These are phyloP conservation scores for Castanospermum australe DNA, from an alignment of 306 rosid genomes.

Conservation along the genomic window DNA sequence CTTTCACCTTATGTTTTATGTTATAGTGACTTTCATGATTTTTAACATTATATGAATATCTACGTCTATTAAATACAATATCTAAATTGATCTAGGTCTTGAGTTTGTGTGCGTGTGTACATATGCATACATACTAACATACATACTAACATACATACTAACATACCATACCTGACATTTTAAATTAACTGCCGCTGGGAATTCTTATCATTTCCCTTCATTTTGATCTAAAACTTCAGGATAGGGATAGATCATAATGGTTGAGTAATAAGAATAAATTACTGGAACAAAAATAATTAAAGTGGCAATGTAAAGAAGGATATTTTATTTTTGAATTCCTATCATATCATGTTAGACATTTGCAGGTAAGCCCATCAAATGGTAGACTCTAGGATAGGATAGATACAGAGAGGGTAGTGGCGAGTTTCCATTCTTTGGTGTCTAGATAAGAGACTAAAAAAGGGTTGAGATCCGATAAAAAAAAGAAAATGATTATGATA, in stretches of 20 bases:
- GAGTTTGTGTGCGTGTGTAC: neutral
- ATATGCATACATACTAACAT: neutral
- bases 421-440: neutral
- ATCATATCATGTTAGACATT: neutral
- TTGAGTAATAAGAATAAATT: neutral
- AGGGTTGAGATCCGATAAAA: neutral
- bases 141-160: too few relatives aligned
- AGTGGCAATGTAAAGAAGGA: neutral
- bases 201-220: neutral
- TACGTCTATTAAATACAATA: neutral
- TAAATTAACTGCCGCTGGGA: neutral
- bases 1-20: neutral
- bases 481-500: neutral
- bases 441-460: neutral
- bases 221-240: neutral
- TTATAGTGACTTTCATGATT: neutral
- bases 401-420: neutral
- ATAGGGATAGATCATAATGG: neutral
- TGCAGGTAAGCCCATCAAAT: neutral
- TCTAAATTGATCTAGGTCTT: neutral
- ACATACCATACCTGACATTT: neutral
- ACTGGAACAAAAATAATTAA: neutral
- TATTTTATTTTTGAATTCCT: neutral
- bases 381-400: too few relatives aligned
- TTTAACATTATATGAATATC: neutral